Base-by-base conservation (phyloP, 2,329 filamentous ascomycete species). In the Lachnellula arida region DNA sequence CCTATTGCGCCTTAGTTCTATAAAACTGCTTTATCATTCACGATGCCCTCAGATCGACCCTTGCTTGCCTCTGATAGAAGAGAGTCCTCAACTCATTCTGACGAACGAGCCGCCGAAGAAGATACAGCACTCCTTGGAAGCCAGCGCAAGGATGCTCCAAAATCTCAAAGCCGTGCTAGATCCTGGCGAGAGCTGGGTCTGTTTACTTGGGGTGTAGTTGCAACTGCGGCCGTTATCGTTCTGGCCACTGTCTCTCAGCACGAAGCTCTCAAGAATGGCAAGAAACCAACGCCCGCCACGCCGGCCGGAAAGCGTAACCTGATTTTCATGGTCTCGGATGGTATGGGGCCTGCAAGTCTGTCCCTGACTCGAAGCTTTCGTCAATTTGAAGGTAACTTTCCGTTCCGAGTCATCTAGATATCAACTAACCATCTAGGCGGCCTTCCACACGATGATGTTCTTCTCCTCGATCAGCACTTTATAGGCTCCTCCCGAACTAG, bases 291-390 rank as follows among this genome's bases (percentile, higher is more conserved):
- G 39, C 76, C 78, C 54, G 73, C 67, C 28, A 63, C 61, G 39
- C 76, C 78, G 54, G 73, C 67, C 28, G 83, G 85, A 51, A 99
- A 97, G 78, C 83, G 90, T 53, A 99, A 97, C 73, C 79, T 99
- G 52, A 87, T 99, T 66, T 97, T 99, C 78, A 99, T 99, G 94
- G 93, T 99, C 39, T 96, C 91, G 0, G 94, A 99, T 72, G 94
- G 94, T 68, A 99, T 99, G 94, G 94, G 94, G 0, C 94, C 94
- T 7, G 90, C 94, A 8, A 93, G 90, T 65, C 79, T 99, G 53
- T 88, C 88, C 25, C 74, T 99, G 70, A 96, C 94, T 6, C 82
- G 94, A 55, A 89, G 86, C 69, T 99, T 88, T 75, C 85, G 89
- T 63, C 94, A 99, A 72, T 82, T 87, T 64, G 79, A 86, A 53